Base-by-base conservation (phyloP, 305 asterid genomes). In the Andrographis paniculata region DNA sequence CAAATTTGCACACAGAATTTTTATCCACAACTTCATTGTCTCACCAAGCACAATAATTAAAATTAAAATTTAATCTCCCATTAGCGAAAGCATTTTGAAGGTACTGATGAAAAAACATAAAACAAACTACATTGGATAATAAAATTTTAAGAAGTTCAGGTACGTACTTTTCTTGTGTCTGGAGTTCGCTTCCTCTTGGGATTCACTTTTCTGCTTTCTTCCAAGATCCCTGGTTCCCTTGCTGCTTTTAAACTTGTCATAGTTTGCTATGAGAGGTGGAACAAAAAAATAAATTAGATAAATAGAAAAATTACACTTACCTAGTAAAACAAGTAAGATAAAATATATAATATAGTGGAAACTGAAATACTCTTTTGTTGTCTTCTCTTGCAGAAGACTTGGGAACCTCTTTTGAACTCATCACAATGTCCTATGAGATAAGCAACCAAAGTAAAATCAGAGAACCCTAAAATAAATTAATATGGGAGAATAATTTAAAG, bases 121-220 rank as follows among this genome's bases (percentile, higher is more conserved):
- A n/a, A n/a, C n/a, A n/a, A n/a, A n/a, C n/a, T n/a, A n/a, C n/a
- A n/a, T n/a, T n/a, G n/a, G n/a, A n/a, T n/a, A n/a, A n/a, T n/a
- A n/a, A n/a, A n/a, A n/a, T n/a, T n/a, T n/a, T n/a, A n/a, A n/a
- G n/a, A n/a, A n/a, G n/a, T n/a, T n/a, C n/a, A 55, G 36, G 50
- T 48, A 41, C 68, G 19, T 72, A 80, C 99, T 58, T 85, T 75
- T 46, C 66, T 79, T 53, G 70, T 61, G 62, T 73, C 83, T 16
- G 75, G 69, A 50, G 82, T 49, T 38, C 62, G 76, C 63, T 87
- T 75, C 62, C 89, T 72, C 86, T 81, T 92, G 63, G 72, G 20
- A 63, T 61, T 71, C 53, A 13, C 64, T 71, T 51, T 66, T 21
- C 72, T 68, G 48, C 68, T 71, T 65, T 81, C 94, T 66, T 80